phyloP scores from a whole-genome alignment of 2,329 filamentous ascomycete species.

The Ceratocystis cacaofunesta region DNA sequence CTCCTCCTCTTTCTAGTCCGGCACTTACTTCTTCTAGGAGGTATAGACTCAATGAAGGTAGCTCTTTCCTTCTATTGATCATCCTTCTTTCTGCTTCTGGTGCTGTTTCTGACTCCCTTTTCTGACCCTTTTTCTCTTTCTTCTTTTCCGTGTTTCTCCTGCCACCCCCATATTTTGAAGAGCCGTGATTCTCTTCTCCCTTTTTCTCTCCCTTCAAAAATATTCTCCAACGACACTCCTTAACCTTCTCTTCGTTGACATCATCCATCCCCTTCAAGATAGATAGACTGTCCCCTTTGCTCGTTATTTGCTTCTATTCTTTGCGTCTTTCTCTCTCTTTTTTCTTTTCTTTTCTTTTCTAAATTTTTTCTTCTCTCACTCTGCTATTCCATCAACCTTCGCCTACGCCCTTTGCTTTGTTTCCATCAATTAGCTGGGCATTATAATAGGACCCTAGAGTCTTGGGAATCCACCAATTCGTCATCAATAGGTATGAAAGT shows the following conservation, averaged over 20 bases:
- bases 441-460: background rate
- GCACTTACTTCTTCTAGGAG: background rate
- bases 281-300: no score
- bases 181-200: slow-evolving; percentile 4
- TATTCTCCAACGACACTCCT: slow-evolving; percentile 1
- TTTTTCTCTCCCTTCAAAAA: background rate
- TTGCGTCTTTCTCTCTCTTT: background rate
- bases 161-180: background rate
- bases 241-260: background rate
- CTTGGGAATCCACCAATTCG: background rate
- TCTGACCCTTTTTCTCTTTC: background rate
- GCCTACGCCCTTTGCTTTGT: background rate
- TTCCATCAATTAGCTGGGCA: background rate
- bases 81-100: slow-evolving; percentile 3
- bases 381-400: no score
- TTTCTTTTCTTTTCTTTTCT: background rate
- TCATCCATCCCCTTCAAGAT: background rate
- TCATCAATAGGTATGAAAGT: slow-evolving; percentile 5
- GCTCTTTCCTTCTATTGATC: background rate
- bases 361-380: background rate
- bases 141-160: slow-evolving; percentile 2
- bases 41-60: background rate
- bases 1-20: background rate
- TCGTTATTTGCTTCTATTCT: background rate
- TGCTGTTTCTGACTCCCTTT: background rate